phyloP scores from a whole-genome alignment of 805 yeast genomes.

The Wickerhamiella shivajii region DNA sequence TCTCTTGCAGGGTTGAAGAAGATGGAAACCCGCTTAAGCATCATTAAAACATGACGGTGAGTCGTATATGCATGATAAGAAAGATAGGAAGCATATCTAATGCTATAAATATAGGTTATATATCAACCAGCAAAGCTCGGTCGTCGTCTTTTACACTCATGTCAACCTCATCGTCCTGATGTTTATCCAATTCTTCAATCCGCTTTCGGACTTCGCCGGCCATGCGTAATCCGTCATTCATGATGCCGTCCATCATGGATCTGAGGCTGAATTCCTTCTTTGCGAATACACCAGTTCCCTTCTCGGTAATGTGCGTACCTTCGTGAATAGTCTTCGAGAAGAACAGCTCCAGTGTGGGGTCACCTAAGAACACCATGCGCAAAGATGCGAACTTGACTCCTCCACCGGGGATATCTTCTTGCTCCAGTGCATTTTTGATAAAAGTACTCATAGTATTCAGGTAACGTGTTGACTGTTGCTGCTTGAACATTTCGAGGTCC shows the following conservation, averaged over 20 bases:
- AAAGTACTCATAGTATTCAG: slow-evolving; percentile 77
- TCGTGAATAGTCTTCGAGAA: slow-evolving; percentile 54
- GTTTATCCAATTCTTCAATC: slow-evolving; percentile 42
- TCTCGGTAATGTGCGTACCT: slow-evolving; percentile 44
- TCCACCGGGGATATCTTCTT: slow-evolving; percentile 17
- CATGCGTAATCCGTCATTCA: slow-evolving; percentile 85
- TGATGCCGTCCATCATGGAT: slow-evolving; percentile 77
- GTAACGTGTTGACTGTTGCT: slow-evolving; percentile 37
- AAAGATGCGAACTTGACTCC: slow-evolving; percentile 59
- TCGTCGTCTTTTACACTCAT: slow-evolving; percentile 21
- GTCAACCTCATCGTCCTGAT: slow-evolving; percentile 20
- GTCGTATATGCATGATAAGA: not conserved
- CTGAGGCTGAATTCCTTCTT: slow-evolving; percentile 40
- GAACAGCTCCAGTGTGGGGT: slow-evolving; percentile 79
- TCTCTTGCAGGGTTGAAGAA: too few relatives aligned
- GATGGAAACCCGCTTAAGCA: too few relatives aligned
- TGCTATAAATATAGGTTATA: slow-evolving; percentile 3
- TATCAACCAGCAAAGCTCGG: slow-evolving; percentile 23
- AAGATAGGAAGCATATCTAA: not conserved
- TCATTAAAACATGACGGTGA: too few relatives aligned
- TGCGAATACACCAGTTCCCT: slow-evolving; percentile 32
- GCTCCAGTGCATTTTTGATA: slow-evolving; percentile 71
- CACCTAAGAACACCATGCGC: slow-evolving; percentile 87
- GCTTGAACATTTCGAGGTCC: slow-evolving; percentile 25
- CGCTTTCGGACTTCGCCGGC: slow-evolving; percentile 81